Percentiles rank a stretch among this genome's conserved stretches.
Conservation (phyloP, 805 yeast genomes). For the Cyberlindnera mycetangii region DNA sequence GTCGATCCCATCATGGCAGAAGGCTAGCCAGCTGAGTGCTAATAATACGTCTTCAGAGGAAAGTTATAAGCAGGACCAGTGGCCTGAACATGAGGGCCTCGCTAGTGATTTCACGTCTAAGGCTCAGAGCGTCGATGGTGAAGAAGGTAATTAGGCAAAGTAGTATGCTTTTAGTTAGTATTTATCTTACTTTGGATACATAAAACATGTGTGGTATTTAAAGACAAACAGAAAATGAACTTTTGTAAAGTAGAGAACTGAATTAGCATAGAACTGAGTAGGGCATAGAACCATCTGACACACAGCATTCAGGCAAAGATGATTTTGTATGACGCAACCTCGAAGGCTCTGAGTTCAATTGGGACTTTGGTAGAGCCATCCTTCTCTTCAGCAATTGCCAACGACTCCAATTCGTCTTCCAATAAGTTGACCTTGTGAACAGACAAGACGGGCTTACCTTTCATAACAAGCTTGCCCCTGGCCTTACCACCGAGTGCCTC, state of each 20-base stretch:
- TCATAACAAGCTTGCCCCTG: slow-evolving; percentile 46
- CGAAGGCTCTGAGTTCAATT: slow-evolving; percentile 65
- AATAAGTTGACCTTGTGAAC: slow-evolving; percentile 34
- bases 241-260: background rate
- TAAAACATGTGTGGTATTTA: background rate
- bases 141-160: background rate
- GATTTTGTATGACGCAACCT: slow-evolving; percentile 51
- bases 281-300: background rate
- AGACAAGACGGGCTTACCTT: slow-evolving; percentile 31
- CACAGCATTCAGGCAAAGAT: slow-evolving; percentile 20
- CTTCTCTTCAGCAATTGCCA: slow-evolving; percentile 15
- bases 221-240: background rate
- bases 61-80: slow-evolving; percentile 1
- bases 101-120: background rate
- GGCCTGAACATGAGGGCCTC: slow-evolving; percentile 6
- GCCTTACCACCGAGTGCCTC: slow-evolving; percentile 86
- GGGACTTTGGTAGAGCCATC: slow-evolving; percentile 23
- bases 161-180: too few species aligned
- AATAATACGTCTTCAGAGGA: slow-evolving; percentile 7
- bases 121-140: background rate
- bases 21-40: slow-evolving; percentile 9
- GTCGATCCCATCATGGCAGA: slow-evolving; percentile 25
- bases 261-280: background rate
- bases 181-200: background rate
- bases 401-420: slow-evolving; percentile 36